Evolutionary conservation across 2,329 filamentous ascomycete species (phyloP).

Genomic region (Venturia carpophila): DNA sequence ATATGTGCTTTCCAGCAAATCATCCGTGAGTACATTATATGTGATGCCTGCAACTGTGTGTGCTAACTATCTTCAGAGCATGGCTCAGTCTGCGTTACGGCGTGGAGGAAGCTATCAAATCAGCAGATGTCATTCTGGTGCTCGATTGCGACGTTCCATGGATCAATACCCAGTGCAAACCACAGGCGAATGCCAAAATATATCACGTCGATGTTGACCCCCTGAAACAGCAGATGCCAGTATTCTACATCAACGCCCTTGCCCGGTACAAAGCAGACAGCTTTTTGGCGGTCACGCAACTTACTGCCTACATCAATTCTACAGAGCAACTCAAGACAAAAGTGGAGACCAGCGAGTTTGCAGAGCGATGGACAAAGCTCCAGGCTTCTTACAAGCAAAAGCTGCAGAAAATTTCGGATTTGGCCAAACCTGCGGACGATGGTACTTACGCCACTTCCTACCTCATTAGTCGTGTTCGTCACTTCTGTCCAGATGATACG

Average conservation of each 20-base stretch:
- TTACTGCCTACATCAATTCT: slow-evolving; percentile 53
- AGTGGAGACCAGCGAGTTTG: slow-evolving; percentile 36
- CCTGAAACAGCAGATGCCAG: slow-evolving; percentile 54
- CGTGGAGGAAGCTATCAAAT: slow-evolving; percentile 61
- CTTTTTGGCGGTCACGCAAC: slow-evolving; percentile 56
- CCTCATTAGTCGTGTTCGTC: slow-evolving; percentile 48
- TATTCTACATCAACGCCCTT: slow-evolving; percentile 48
- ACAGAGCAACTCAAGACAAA: slow-evolving; percentile 36
- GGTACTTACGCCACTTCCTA: slow-evolving; percentile 56
- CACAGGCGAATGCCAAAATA: slow-evolving; percentile 49
- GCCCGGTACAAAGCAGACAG: slow-evolving; percentile 45
- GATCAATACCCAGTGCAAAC: slow-evolving; percentile 70
- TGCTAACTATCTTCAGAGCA: slow-evolving; percentile 22
- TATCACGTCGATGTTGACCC: slow-evolving; percentile 61
- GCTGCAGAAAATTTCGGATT: slow-evolving; percentile 52
- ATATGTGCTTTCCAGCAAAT: slow-evolving; percentile 71
- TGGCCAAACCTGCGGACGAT: slow-evolving; percentile 50
- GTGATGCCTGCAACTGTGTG: not conserved
- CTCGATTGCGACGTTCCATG: slow-evolving; percentile 88
- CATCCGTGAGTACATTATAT: slow-evolving; percentile 13
- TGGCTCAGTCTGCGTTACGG: slow-evolving; percentile 62
- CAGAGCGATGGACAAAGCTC: slow-evolving; percentile 47
- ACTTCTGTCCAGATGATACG: slow-evolving; percentile 53
- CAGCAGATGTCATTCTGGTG: slow-evolving; percentile 77
- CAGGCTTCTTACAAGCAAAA: slow-evolving; percentile 51